phyloP scores from a whole-genome alignment of 2,329 filamentous ascomycete genomes.

The Xylariaceae sp. region DNA sequence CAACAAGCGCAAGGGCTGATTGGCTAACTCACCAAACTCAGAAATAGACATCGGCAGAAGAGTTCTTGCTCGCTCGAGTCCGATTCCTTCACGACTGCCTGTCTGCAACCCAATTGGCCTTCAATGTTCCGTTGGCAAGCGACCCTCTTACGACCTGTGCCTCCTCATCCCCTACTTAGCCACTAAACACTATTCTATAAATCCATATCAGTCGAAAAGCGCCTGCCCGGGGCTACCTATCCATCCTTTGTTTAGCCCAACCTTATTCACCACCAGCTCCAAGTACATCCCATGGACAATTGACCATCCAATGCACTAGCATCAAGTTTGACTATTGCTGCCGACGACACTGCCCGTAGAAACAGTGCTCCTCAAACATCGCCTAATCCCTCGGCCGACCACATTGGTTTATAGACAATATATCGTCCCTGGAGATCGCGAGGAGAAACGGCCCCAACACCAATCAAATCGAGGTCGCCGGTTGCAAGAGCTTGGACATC shows the following conservation, averaged over 20 bases:
- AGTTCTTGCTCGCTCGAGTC: slow-evolving; percentile 7
- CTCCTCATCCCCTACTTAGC: neutral
- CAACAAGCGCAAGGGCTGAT: no score
- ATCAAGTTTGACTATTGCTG: no score
- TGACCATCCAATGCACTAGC: no score
- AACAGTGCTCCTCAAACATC: no score
- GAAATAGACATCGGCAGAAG: slow-evolving; percentile 3
- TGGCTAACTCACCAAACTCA: no score
- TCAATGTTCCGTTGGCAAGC: slow-evolving; percentile 22
- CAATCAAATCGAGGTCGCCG: neutral
- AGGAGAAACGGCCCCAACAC: no score
- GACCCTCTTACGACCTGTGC: slow-evolving; percentile 12
- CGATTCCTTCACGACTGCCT: slow-evolving; percentile 8
- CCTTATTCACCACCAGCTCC: slow-evolving; percentile 1
- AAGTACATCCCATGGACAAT: neutral
- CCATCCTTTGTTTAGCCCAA: slow-evolving; percentile 6
- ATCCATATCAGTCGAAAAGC: slow-evolving; percentile 3
- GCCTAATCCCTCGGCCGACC: no score
- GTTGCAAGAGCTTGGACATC: slow-evolving; percentile 9
- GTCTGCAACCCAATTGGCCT: slow-evolving; percentile 17
- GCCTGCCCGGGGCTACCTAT: neutral
- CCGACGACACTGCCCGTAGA: no score
- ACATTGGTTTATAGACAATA: no score
- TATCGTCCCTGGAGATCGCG: no score
- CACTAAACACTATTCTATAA: slow-evolving; percentile 1